A percentile compares a stretch with the other conserved stretches of the same genome.
Conservation (phyloP, 257 asterid species). For the Verbascum thapsus region DNA sequence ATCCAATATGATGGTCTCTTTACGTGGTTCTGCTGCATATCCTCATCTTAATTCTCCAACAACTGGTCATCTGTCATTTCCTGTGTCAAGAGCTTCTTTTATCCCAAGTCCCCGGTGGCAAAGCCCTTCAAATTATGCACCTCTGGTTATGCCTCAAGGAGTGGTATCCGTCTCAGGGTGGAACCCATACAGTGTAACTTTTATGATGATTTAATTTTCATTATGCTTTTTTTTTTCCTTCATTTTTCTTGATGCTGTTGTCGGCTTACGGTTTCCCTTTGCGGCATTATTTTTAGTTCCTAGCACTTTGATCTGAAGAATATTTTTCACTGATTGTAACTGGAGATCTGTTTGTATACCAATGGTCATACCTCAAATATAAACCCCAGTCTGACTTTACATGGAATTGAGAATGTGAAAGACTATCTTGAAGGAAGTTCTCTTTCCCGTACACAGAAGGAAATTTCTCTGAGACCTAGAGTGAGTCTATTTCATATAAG, state of each 20-base stretch:
- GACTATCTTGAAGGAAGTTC: constrained; percentile 12
- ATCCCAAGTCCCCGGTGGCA: constrained; percentile 92
- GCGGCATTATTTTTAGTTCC: not conserved
- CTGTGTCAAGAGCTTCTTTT: constrained; percentile 80
- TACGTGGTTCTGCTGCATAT: constrained; percentile 90
- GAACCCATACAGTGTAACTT: constrained; percentile 80
- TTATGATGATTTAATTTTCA: constrained; percentile 28
- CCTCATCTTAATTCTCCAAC: constrained; percentile 83
- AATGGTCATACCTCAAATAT: constrained; percentile 5
- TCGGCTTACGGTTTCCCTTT: not conserved
- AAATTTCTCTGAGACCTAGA: constrained; percentile 5
- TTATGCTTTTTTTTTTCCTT: constrained; percentile 24
- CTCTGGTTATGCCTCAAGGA: constrained; percentile 88
- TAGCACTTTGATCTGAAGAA: constrained; percentile 6
- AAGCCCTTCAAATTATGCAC: constrained; percentile 83
- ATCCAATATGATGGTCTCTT: constrained; percentile 82
- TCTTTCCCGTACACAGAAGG: too few species aligned
- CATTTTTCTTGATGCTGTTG: constrained; percentile 15
- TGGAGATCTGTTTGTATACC: constrained; percentile 12
- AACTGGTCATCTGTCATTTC: constrained; percentile 74
- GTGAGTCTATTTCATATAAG: not conserved
- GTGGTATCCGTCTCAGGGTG: constrained; percentile 87
- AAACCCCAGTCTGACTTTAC: constrained; percentile 8
- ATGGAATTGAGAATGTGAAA: constrained; percentile 24
- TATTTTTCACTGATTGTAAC: not conserved